Conservation (phyloP, 2,329 filamentous ascomycete species). For the Phoma sp. region DNA sequence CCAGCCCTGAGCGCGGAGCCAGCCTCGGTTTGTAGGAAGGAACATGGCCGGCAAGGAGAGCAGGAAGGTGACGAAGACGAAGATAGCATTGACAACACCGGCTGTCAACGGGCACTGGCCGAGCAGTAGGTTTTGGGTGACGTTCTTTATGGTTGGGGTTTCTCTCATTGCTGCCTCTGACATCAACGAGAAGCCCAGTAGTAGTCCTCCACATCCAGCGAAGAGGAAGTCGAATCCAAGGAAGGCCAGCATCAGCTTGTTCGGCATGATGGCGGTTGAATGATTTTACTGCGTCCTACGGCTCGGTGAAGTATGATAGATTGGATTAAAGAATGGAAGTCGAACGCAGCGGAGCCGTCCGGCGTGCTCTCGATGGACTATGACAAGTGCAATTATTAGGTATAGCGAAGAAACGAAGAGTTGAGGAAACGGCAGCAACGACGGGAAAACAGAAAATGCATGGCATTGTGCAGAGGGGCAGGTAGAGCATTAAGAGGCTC, state of each 20-base stretch:
- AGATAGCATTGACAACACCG: constrained; percentile 73
- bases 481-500: constrained; percentile 45
- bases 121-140: constrained; percentile 61
- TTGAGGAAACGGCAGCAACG: constrained; percentile 34
- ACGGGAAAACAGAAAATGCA: constrained; percentile 35
- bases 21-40: constrained; percentile 69
- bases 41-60: constrained; percentile 75
- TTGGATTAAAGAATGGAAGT: constrained; percentile 39
- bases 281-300: constrained; percentile 21
- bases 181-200: constrained; percentile 62
- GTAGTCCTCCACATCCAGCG: constrained; percentile 58
- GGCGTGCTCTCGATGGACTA: constrained; percentile 45
- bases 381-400: constrained; percentile 41
- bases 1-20: constrained; percentile 74
- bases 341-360: constrained; percentile 48
- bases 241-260: constrained; percentile 62
- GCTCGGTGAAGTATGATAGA: constrained; percentile 9
- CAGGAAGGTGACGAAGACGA: constrained; percentile 75
- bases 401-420: constrained; percentile 39
- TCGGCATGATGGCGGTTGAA: constrained; percentile 53
- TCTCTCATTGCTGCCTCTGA: constrained; percentile 54
- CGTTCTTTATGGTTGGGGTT: constrained; percentile 56
- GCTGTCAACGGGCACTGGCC: constrained; percentile 65
- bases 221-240: constrained; percentile 61
- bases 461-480: constrained; percentile 33